Percentiles rank a stretch among this genome's conserved stretches.
phyloP scores from a whole-genome alignment of 2,329 filamentous ascomycete genomes.

The Cercospora sp. region DNA sequence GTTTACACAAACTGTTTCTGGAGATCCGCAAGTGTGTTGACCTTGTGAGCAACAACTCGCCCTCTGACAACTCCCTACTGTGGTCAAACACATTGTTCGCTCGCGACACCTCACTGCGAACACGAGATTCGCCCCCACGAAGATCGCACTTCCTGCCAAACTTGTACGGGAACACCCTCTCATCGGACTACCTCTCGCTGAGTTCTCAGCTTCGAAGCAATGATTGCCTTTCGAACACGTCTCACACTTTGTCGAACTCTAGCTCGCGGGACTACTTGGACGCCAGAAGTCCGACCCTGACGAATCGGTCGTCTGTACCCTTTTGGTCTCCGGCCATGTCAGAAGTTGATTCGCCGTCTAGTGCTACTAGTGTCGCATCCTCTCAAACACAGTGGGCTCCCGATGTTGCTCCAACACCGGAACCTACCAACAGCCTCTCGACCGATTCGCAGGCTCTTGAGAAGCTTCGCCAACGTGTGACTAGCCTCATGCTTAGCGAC shows the following conservation, averaged over 20 bases:
- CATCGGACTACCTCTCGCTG: conserved; percentile 26
- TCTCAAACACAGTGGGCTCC: conserved; percentile 23
- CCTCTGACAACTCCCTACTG: conserved; percentile 76
- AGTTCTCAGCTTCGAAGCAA: conserved; percentile 29
- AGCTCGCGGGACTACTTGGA: conserved; percentile 67
- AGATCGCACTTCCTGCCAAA: conserved; percentile 17
- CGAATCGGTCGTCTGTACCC: conserved; percentile 73
- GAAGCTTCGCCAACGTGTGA: conserved; percentile 63
- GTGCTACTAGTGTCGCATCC: conserved; percentile 58
- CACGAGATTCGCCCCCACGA: conserved; percentile 4
- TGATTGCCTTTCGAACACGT: conserved; percentile 32
- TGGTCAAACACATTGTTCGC: conserved; percentile 91
- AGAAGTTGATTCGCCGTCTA: conserved; percentile 63
- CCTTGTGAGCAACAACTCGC: conserved; percentile 73
- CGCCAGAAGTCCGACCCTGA: conserved; percentile 65
- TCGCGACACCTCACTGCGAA: conserved; percentile 51
- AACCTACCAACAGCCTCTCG: conserved; percentile 19
- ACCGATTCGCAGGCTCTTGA: conserved; percentile 55
- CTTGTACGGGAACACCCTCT: conserved; percentile 18
- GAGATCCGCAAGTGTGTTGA: conserved; percentile 85
- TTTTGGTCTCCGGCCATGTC: conserved; percentile 89
- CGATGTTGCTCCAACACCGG: conserved; percentile 16
- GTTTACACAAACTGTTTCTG: conserved; percentile 89
- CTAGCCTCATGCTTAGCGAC: conserved; percentile 83
- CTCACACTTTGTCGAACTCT: conserved; percentile 34